These are phyloP conservation scores for Solanum infundibuliforme DNA, from an alignment of 257 asterid genomes.

Conservation along the genomic window DNA sequence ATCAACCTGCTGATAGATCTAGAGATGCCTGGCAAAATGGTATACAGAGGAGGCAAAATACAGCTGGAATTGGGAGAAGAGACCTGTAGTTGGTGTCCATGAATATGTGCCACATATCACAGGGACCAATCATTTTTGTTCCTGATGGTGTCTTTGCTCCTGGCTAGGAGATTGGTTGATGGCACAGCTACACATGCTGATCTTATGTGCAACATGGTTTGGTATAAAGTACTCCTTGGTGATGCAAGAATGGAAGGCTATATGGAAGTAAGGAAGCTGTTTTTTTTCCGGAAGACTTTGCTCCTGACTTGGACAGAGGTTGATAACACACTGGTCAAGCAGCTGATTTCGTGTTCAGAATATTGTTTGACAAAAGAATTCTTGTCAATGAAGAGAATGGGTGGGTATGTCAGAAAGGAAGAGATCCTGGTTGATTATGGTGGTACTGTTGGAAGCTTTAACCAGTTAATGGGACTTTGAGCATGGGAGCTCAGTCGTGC, in stretches of 20 bases:
- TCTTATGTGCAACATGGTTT: neutral
- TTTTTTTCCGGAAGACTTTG: neutral
- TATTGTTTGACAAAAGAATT: neutral
- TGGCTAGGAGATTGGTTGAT: neutral
- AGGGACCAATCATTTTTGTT: constrained; percentile 1
- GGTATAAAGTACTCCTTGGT: neutral
- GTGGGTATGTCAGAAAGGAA: neutral
- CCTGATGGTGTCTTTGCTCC: neutral
- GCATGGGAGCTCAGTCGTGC: neutral
- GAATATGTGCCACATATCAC: neutral
- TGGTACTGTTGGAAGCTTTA: neutral
- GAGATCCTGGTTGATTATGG: neutral
- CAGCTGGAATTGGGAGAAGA: constrained; percentile 41
- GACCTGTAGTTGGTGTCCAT: constrained; percentile 28
- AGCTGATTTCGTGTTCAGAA: neutral
- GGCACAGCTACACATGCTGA: neutral
- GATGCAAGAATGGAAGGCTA: neutral
- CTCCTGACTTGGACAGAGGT: neutral
- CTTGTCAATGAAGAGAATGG: neutral
- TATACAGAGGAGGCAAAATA: constrained; percentile 38
- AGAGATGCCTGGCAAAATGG: constrained; percentile 69
- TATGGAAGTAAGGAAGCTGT: neutral
- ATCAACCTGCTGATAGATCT: constrained; percentile 56
- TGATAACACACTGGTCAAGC: neutral
- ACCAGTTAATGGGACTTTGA: neutral